phyloP scores from a whole-genome alignment of 306 rosid species.

The Glycine tomentella region DNA sequence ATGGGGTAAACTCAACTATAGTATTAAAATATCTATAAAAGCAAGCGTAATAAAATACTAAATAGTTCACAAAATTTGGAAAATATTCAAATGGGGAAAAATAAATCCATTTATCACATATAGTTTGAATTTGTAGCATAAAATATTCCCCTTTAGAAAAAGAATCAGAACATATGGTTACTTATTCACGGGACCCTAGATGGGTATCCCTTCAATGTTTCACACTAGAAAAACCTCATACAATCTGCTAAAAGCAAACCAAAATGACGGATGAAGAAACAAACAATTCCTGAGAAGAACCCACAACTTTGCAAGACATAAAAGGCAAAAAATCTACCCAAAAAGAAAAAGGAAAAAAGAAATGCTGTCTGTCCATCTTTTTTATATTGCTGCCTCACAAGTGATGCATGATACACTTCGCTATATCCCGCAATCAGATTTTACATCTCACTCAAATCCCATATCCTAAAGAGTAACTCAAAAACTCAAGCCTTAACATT shows the following conservation, averaged over 20 bases:
- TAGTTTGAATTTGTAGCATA: conserved; percentile 47
- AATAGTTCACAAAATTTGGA: conserved; percentile 22
- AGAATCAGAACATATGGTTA: conserved; percentile 64
- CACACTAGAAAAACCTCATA: conserved; percentile 77
- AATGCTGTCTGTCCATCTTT: conserved; percentile 55
- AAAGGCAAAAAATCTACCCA: conserved; percentile 65
- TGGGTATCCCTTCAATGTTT: conserved; percentile 76
- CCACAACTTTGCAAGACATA: conserved; percentile 69
- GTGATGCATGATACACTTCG: conserved; percentile 92
- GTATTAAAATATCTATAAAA: neutral
- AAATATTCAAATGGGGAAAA: neutral
- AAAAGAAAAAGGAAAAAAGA: conserved; percentile 30
- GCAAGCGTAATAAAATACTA: neutral
- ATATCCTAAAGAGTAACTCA: conserved; percentile 68
- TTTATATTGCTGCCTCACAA: conserved; percentile 75
- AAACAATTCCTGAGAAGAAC: conserved; percentile 69
- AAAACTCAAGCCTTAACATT: conserved; percentile 88
- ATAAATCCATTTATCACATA: conserved; percentile 37
- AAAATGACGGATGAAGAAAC: conserved; percentile 59
- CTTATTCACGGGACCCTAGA: conserved; percentile 80
- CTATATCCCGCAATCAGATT: conserved; percentile 99
- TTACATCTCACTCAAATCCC: conserved; percentile 97
- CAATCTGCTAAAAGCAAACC: conserved; percentile 73
- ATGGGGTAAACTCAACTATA: neutral
- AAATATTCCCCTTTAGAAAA: conserved; percentile 47